A percentile compares a stretch with the other conserved stretches of the same genome.
phyloP scores from a whole-genome alignment of 345 rosid genomes.

The Populus euphratica region DNA sequence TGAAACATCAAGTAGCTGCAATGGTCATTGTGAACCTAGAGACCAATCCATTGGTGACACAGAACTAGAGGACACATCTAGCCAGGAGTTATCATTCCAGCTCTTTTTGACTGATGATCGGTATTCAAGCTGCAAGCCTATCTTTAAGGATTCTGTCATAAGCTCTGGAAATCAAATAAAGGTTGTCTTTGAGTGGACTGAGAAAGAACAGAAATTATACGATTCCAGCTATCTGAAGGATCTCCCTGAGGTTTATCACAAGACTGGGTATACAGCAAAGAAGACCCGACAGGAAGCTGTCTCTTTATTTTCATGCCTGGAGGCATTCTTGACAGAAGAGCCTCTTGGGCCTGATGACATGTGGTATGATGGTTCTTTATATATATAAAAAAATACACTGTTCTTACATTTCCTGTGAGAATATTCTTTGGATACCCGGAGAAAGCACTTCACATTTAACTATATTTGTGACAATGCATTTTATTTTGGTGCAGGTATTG shows the following conservation, averaged over 20 bases:
- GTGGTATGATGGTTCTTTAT: slow-evolving; percentile 46
- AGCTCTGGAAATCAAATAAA: slow-evolving; percentile 44
- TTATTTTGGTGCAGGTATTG: slow-evolving; percentile 62
- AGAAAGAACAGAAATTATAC: slow-evolving; percentile 52
- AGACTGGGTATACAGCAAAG: slow-evolving; percentile 55
- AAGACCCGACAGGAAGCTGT: slow-evolving; percentile 78
- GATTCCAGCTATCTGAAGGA: slow-evolving; percentile 72
- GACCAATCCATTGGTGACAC: slow-evolving; percentile 30
- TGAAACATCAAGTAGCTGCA: slow-evolving; percentile 40
- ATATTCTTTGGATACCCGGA: not conserved
- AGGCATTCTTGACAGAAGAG: slow-evolving; percentile 88
- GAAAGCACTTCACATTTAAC: not conserved
- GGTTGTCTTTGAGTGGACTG: slow-evolving; percentile 66
- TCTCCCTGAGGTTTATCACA: slow-evolving; percentile 64
- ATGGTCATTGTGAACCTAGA: slow-evolving; percentile 23
- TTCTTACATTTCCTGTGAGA: not conserved
- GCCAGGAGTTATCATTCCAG: slow-evolving; percentile 34
- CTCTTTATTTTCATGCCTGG: slow-evolving; percentile 88
- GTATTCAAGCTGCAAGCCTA: slow-evolving; percentile 35
- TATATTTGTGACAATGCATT: not conserved
- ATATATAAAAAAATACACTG: no score
- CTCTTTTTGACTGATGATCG: slow-evolving; percentile 44
- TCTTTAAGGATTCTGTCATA: slow-evolving; percentile 44
- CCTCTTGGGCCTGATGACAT: slow-evolving; percentile 92
- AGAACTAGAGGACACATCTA: slow-evolving; percentile 39